Evolutionary conservation across 2,329 filamentous ascomycete species (phyloP), one percentile per base, ranked within the genome.

Genomic region (Alternaria viburni): DNA sequence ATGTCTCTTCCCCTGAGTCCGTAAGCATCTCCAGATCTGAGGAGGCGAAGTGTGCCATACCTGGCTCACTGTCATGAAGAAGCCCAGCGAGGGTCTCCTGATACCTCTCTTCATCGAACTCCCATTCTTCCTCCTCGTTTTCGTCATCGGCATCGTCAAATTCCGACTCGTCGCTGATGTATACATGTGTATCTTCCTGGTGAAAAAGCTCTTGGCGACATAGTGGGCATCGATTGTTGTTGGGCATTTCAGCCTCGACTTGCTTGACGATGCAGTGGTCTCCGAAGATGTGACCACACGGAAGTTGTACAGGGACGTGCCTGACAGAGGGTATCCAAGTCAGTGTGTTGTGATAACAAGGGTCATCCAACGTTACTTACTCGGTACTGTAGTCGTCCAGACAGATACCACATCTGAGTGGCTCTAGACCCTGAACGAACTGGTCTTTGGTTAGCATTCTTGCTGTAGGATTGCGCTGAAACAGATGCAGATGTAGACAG

Each of bases 251-350:
- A n/a, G 15, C 28, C 43, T 61, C 51, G 12, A 32, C 25, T 44
- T 43, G 41, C n/a, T 26, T 15, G 44, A 56, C 28, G 51, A 61
- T 56, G 41, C 58, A 61, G 28, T 61, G 41, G 21, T 23, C 28
- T 4, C 58, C 58, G 28, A 61, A 61, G 25, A 61, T 41, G 44
- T 61, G 58, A 3, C 43, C 28, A 32, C 51, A 61, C 7, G 21
- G 26, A 19, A 61, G 43, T 26, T 61, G 32, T 4, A 61, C 43
- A 7, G 58, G 50, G 5, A 50, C 51, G 21, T 61, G 50, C 10
- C 52, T 54, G 5, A 23, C 0, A 19, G 4, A 54, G 32, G 6
- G 10, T 1, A 17, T 15, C 9, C 6, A 21, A n/a, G 28, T 52
- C 13, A 52, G 49, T 52, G 32, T 36, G 19, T 5, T 2, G 21